phyloP scores from a whole-genome alignment of 768 basidiomycete genomes.

The Cystobasidium tubakii region DNA sequence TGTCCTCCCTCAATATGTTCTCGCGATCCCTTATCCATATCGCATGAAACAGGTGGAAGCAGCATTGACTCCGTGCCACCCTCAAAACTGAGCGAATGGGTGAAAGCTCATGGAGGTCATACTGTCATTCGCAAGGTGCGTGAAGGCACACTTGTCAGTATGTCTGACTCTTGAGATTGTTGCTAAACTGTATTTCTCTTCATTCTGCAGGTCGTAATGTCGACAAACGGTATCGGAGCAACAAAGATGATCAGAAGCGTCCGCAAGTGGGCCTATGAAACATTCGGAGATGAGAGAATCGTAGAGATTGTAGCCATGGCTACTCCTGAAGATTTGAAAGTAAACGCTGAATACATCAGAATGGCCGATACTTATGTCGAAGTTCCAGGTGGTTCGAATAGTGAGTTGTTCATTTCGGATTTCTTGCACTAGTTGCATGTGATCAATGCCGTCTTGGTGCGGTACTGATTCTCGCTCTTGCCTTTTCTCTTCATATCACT shows the following conservation, averaged over 20 bases:
- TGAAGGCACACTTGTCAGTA: constrained; percentile 12
- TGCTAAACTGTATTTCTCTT: background rate
- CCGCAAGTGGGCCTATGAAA: constrained; percentile 99
- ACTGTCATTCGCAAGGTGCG: constrained; percentile 95
- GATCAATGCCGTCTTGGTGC: background rate
- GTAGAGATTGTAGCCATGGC: constrained; percentile 99
- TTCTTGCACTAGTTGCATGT: background rate
- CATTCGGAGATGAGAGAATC: constrained; percentile 89
- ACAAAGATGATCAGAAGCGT: constrained; percentile 93
- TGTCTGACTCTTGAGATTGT: background rate
- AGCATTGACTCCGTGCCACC: constrained; percentile 74
- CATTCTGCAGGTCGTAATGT: constrained; percentile 75
- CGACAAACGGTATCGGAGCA: constrained; percentile 72
- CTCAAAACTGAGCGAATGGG: constrained; percentile 80
- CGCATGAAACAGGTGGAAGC: constrained; percentile 92
- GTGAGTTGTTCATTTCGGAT: constrained; percentile 60
- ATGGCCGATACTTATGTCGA: constrained; percentile 99
- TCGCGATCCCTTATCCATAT: no score
- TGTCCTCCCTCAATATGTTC: no score
- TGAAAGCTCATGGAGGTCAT: constrained; percentile 83
- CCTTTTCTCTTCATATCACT: background rate
- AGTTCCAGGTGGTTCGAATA: constrained; percentile 95
- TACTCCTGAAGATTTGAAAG: constrained; percentile 94
- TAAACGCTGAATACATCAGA: constrained; percentile 98
- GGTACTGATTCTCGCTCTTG: background rate